phyloP scores from a whole-genome alignment of 2,329 filamentous ascomycete species.

The Xylariales sp. region DNA sequence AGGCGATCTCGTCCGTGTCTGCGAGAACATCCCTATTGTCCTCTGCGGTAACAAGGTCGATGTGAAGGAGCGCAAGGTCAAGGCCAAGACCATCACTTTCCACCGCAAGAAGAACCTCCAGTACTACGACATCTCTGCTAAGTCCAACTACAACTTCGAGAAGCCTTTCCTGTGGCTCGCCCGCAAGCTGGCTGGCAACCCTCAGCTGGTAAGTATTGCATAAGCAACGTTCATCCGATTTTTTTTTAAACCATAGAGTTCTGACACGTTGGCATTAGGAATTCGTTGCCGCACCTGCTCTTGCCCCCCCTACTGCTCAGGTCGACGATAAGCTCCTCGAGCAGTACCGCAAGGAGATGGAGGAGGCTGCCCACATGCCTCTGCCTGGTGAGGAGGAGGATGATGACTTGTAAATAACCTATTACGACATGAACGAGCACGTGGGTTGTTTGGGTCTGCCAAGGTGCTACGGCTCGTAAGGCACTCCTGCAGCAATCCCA shows the following conservation, averaged over 20 bases:
- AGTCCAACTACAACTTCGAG: conserved; percentile 99
- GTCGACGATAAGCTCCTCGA: conserved; percentile 81
- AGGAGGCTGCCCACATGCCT: conserved; percentile 71
- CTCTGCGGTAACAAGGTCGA: conserved; percentile 99
- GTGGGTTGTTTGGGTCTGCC: conserved; percentile 8
- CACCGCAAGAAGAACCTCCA: conserved; percentile 99
- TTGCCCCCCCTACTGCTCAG: conserved; percentile 87
- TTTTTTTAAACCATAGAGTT: not conserved
- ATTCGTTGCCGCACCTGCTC: conserved; percentile 91
- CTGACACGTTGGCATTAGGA: conserved; percentile 54
- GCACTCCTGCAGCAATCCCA: too few relatives aligned
- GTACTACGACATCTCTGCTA: conserved; percentile 99
- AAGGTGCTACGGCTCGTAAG: conserved; percentile 5
- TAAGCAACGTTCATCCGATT: too few relatives aligned
- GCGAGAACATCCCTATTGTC: conserved; percentile 98
- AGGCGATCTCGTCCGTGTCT: conserved; percentile 98
- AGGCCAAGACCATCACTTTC: conserved; percentile 99
- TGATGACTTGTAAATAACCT: conserved; percentile 50
- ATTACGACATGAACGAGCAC: conserved; percentile 11
- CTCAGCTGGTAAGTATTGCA: conserved; percentile 61
- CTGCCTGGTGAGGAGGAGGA: conserved; percentile 94
- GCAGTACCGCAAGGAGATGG: conserved; percentile 87
- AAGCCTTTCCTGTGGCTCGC: conserved; percentile 99
- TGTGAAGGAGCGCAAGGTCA: conserved; percentile 99
- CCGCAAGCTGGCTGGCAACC: conserved; percentile 96